phyloP scores from a whole-genome alignment of 495 filamentous ascomycete species.

The Daldinia caldariorum region DNA sequence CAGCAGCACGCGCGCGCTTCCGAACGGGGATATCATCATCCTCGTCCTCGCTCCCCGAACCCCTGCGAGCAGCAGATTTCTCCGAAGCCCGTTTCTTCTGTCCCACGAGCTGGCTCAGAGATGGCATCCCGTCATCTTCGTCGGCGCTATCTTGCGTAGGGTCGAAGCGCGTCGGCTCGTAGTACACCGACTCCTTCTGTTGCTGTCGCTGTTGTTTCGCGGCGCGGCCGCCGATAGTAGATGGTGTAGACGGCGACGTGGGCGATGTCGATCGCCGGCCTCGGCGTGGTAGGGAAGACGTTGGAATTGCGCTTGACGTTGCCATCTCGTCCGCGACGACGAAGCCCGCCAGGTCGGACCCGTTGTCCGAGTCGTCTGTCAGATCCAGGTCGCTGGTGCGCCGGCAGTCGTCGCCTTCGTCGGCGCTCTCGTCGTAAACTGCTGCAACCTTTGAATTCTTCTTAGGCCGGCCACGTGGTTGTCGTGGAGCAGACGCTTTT shows the following conservation, averaged over 20 bases:
- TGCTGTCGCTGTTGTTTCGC: neutral
- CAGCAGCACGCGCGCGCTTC: constrained; percentile 5
- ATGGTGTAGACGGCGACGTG: constrained; percentile 41
- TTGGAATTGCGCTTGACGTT: constrained; percentile 48
- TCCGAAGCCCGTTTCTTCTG: constrained; percentile 27
- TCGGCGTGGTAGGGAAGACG: constrained; percentile 33
- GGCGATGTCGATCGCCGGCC: constrained; percentile 45
- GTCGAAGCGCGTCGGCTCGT: constrained; percentile 46
- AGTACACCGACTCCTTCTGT: constrained; percentile 43
- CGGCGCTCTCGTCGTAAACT: constrained; percentile 52
- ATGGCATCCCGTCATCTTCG: constrained; percentile 52
- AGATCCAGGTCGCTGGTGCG: constrained; percentile 59
- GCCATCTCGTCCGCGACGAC: constrained; percentile 56
- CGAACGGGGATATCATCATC: constrained; percentile 17
- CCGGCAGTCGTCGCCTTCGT: constrained; percentile 59
- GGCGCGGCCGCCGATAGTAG: neutral
- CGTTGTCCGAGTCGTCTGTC: constrained; percentile 58
- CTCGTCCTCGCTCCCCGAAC: constrained; percentile 14
- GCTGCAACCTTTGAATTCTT: constrained; percentile 17
- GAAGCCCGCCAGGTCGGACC: constrained; percentile 57
- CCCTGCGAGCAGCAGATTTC: neutral
- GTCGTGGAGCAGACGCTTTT: constrained; percentile 22
- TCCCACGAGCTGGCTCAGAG: constrained; percentile 48
- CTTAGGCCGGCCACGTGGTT: constrained; percentile 24
- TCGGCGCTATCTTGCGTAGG: constrained; percentile 51